Evolutionary conservation across 129 eudicot species (phyloP).

Genomic region (Flaveria robusta): DNA sequence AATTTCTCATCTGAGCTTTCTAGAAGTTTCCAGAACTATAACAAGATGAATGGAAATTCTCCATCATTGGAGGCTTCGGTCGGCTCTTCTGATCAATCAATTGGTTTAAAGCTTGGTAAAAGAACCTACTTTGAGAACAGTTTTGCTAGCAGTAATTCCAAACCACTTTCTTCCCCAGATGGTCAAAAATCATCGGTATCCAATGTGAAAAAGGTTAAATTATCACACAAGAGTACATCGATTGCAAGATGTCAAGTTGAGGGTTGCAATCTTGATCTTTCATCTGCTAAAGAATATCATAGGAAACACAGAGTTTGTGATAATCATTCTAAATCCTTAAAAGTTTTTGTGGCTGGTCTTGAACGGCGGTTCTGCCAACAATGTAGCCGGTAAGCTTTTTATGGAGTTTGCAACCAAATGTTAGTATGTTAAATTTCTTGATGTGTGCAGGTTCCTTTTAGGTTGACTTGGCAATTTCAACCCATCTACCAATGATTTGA

Average conservation of each 20-base stretch:
- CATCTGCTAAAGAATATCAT: conserved; percentile 85
- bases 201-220: conserved; percentile 52
- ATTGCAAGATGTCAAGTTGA: conserved; percentile 72
- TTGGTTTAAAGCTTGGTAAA: conserved; percentile 80
- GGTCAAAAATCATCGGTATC: conserved; percentile 44
- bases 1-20: conserved; percentile 46
- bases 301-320: conserved; percentile 91
- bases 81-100: conserved; percentile 69
- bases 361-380: conserved; percentile 98
- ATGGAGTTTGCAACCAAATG: conserved; percentile 4
- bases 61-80: conserved; percentile 61
- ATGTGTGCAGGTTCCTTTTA: not conserved
- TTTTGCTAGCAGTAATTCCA: conserved; percentile 38
- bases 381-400: conserved; percentile 83
- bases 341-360: conserved; percentile 67
- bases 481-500: not conserved
- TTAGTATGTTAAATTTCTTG: conserved; percentile 20
- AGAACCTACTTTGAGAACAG: conserved; percentile 78
- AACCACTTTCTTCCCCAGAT: conserved; percentile 39
- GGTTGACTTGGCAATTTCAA: not conserved
- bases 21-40: conserved; percentile 40
- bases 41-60: conserved; percentile 45
- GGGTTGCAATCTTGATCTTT: conserved; percentile 88
- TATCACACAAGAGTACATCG: conserved; percentile 44
- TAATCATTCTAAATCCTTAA: conserved; percentile 72